Conservation (phyloP, 2,329 filamentous ascomycete species). For the Mollisiaceae sp. region DNA sequence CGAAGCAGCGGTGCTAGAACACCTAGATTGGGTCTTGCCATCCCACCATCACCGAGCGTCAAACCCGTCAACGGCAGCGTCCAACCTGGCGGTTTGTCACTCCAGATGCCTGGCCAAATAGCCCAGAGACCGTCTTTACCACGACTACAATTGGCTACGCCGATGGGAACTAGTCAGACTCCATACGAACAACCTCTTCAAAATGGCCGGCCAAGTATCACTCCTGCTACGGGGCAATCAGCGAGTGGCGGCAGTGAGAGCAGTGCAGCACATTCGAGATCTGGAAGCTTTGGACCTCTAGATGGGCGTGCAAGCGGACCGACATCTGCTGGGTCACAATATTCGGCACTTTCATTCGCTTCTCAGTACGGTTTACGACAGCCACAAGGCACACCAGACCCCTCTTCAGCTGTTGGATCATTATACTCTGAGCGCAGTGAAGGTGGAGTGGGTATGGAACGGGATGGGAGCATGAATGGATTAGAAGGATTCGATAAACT, state of each 20-base stretch:
- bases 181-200: constrained; percentile 66
- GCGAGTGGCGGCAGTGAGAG: constrained; percentile 80
- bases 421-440: constrained; percentile 83
- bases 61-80: constrained; percentile 65
- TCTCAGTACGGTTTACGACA: constrained; percentile 71
- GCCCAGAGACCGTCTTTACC: constrained; percentile 64
- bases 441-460: constrained; percentile 76
- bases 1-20: constrained; percentile 40
- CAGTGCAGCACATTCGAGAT: constrained; percentile 78
- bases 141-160: constrained; percentile 84
- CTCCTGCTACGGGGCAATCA: constrained; percentile 62
- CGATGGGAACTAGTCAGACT: constrained; percentile 78
- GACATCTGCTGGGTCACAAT: constrained; percentile 85
- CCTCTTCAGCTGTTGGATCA: constrained; percentile 85
- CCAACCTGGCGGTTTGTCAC: constrained; percentile 32
- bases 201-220: constrained; percentile 41
- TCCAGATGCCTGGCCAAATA: constrained; percentile 42
- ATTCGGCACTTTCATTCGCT: constrained; percentile 82
- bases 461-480: constrained; percentile 79
- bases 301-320: constrained; percentile 81
- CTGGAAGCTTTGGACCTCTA: constrained; percentile 79
- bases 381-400: constrained; percentile 77
- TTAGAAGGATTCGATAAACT: constrained; percentile 80
- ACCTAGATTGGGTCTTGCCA: constrained; percentile 75
- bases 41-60: constrained; percentile 83